phyloP scores from a whole-genome alignment of 73 alveolate genomes.

The Chromera velia region DNA sequence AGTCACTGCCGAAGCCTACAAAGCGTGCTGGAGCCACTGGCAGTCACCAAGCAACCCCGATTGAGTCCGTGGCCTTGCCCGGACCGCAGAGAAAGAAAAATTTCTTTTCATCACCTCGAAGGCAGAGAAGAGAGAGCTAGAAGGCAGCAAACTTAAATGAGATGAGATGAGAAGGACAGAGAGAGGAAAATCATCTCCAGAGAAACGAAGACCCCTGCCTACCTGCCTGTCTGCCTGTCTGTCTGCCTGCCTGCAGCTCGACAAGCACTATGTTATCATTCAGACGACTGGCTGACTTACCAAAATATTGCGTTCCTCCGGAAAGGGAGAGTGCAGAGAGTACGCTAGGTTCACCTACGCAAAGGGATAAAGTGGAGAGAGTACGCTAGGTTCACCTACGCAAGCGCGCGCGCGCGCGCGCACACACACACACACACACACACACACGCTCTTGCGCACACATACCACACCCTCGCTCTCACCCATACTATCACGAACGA shows the following conservation, averaged over 20 bases:
- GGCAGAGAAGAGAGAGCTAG: background rate
- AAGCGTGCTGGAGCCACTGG: no score
- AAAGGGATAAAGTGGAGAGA: no score
- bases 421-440: background rate
- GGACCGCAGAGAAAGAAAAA: background rate
- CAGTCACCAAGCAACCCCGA: no score
- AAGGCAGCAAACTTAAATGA: background rate
- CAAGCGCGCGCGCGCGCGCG: background rate
- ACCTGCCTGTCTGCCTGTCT: background rate
- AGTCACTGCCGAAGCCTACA: no score
- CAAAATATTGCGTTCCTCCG: constrained; percentile 28
- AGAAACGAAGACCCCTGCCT: background rate
- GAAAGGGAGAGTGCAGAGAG: constrained; percentile 41
- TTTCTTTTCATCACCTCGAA: background rate
- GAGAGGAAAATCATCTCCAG: background rate
- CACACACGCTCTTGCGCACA: background rate
- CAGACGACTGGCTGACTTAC: constrained; percentile 8
- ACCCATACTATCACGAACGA: background rate
- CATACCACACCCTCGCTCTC: background rate
- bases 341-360: constrained; percentile 40
- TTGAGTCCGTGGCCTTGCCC: no score
- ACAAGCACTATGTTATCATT: background rate
- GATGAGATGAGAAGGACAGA: background rate
- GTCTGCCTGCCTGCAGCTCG: no score
- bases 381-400: no score